A percentile compares a stretch with the other conserved stretches of the same genome.
These are phyloP conservation scores for Acanthamoeba lenticulata DNA, from an alignment of 208 protist genomes.

Conservation along the genomic window DNA sequence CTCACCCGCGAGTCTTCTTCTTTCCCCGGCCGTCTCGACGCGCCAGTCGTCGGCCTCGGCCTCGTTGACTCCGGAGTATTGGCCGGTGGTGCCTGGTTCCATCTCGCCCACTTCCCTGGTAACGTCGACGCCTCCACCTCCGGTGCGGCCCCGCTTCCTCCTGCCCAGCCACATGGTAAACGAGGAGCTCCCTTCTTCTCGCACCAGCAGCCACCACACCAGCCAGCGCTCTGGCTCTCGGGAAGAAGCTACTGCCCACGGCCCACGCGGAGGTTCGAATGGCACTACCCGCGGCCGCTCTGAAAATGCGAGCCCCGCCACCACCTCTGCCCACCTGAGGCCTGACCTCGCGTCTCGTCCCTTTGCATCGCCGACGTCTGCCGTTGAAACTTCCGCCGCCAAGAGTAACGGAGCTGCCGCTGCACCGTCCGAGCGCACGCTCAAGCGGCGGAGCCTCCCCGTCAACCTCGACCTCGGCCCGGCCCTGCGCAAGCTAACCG, in stretches of 20 bases:
- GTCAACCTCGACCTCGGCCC: background rate
- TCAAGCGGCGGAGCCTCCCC: background rate
- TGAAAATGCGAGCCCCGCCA: background rate
- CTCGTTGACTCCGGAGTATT: background rate
- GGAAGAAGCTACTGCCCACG: background rate
- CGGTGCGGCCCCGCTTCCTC: background rate
- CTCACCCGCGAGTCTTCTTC: background rate
- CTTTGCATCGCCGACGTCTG: background rate
- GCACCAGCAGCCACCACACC: background rate
- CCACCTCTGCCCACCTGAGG: background rate
- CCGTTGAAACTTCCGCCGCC: background rate
- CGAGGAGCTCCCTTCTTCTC: no score
- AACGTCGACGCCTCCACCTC: background rate
- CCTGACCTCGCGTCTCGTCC: background rate
- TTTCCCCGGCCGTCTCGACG: background rate
- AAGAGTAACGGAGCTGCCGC: background rate
- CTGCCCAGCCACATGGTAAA: background rate
- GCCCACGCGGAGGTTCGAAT: no score
- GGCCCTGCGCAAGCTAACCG: background rate
- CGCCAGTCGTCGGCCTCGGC: background rate
- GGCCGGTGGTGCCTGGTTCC: no score
- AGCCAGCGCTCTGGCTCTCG: no score
- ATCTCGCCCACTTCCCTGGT: background rate
- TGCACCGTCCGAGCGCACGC: background rate
- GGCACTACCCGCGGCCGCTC: no score